Base-by-base conservation (phyloP, 257 asterid species). In the Buddleja alternifolia region DNA sequence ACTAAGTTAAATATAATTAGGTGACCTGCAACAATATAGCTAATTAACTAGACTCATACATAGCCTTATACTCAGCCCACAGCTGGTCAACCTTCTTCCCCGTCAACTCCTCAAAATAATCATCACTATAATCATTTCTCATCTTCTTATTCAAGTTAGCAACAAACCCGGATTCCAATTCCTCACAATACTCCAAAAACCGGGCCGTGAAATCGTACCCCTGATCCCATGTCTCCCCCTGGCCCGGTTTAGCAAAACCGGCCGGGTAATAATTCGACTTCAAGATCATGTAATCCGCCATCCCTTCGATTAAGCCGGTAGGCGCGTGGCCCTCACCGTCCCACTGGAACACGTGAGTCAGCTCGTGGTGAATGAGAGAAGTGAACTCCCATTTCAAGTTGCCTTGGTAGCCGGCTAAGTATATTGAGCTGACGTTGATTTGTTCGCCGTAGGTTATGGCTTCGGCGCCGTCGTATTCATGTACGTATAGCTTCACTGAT, bases 331-430 rank as follows among this genome's bases (percentile, higher is more conserved):
- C 81, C 73, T 74, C 80, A 12, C 82, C 80, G 51, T 60, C n/a
- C 86, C 84, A 82, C 71, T 78, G 86, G 66, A 78, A 82, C 8
- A 82, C 79, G 46, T 82, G 86, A 24, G 86, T 78, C 60, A 78
- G 10, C 14, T 82, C 86, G 54, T 82, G 86, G 77, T 78, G 54
- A 4, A 82, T 70, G 10, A 82, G 53, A 0, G 77, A 72, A 4
- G 86, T 75, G 81, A 37, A 77, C 17, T 81, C 85, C 80, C 83
- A 74, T 14, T 71, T 81, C 25, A 78, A 7, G 10, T 75, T 52
- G 0, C 86, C 86, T 20, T 67, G 4, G 56, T 70, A 77, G 2
- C 78, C 80, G 10, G 58, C 37, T 7, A 77, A 3, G 57, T 68
- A 77, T 2, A 76, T 10, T 1, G 81, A 55, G 14, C 82, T 77